Evolutionary conservation across 352 stramenopile genomes (phyloP), one percentile per base, ranked within the genome.

Genomic region (Pythium plurisporium): DNA sequence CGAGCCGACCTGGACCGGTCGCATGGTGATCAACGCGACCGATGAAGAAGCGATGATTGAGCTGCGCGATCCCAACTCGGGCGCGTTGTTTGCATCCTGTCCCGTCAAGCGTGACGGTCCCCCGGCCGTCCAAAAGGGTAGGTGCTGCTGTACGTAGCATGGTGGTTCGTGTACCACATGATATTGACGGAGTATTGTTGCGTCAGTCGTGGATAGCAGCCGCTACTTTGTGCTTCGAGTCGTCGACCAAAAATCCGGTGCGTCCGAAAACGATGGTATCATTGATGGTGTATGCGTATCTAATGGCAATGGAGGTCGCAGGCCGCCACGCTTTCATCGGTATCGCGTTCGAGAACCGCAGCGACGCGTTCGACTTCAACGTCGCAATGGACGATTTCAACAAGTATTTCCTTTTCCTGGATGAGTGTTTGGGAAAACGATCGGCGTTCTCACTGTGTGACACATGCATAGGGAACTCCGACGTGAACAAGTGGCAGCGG

Each of bases 291-390:
- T n/a, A n/a, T n/a, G n/a, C n/a, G n/a, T n/a, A n/a, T n/a, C n/a
- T n/a, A n/a, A n/a, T n/a, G n/a, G n/a, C n/a, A n/a, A n/a, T n/a
- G n/a, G n/a, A n/a, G n/a, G n/a, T n/a, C 31, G 11, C 31, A 82
- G 91, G 89, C 19, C 69, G 87, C 26, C 88, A 97, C 67, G 92
- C 94, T 66, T 98, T 96, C 69, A 94, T 98, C 51, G 91, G 91
- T 17, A 82, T 98, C 56, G 91, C 89, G 5, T 98, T 98, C 55
- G 94, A 97, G 69, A 92, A 98, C 61, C 77, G 91, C 36, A 97
- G 94, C 66, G 88, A 97, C 68, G 89, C 91, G 1, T 98, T 98
- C 74, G 91, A 98, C 72, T 98, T 98, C 64, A 98, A 97, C 59
- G 91, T 94, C 11, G 86, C 87, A 7, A 80, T 98, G 20, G 87